phyloP scores from a whole-genome alignment of 192 early-diverging fungal genomes.

The Backusella australiensis region DNA sequence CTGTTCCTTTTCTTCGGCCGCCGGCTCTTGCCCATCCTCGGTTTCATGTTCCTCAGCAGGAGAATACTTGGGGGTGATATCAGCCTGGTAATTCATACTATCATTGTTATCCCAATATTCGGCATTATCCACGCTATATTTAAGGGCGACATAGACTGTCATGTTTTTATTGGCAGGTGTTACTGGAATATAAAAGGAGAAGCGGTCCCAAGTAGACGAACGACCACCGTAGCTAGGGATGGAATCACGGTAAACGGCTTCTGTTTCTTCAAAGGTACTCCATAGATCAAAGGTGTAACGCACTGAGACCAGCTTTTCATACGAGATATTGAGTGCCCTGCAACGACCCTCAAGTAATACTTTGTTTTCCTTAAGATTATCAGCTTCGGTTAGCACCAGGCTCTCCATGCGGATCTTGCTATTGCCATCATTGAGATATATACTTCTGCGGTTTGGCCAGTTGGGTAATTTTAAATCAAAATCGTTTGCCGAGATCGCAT shows the following conservation, averaged over 20 bases:
- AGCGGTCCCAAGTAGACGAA: constrained; percentile 59
- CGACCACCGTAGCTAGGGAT: constrained; percentile 46
- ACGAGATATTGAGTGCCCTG: constrained; percentile 84
- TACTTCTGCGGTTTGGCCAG: constrained; percentile 53
- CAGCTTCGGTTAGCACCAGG: constrained; percentile 16
- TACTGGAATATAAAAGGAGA: constrained; percentile 66
- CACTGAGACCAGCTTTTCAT: constrained; percentile 77
- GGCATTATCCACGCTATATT: constrained; percentile 65
- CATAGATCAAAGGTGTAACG: constrained; percentile 84
- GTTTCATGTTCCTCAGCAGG: constrained; percentile 7
- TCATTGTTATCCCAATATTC: constrained; percentile 96
- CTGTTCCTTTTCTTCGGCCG: background rate
- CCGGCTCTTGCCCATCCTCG: background rate
- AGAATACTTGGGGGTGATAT: background rate
- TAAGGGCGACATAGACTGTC: constrained; percentile 59
- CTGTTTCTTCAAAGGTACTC: constrained; percentile 65
- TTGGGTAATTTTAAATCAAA: constrained; percentile 32
- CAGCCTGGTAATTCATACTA: constrained; percentile 79
- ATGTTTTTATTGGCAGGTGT: constrained; percentile 10
- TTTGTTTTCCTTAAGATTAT: constrained; percentile 40
- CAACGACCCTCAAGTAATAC: constrained; percentile 60
- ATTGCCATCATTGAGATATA: constrained; percentile 33
- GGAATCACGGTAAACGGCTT: constrained; percentile 61
- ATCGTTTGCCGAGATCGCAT: constrained; percentile 17
- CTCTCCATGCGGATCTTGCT: constrained; percentile 12